A percentile compares a stretch with the other conserved stretches of the same genome.
phyloP scores from a whole-genome alignment of 1,139 yeast species.

The Protomyces macrosporus region DNA sequence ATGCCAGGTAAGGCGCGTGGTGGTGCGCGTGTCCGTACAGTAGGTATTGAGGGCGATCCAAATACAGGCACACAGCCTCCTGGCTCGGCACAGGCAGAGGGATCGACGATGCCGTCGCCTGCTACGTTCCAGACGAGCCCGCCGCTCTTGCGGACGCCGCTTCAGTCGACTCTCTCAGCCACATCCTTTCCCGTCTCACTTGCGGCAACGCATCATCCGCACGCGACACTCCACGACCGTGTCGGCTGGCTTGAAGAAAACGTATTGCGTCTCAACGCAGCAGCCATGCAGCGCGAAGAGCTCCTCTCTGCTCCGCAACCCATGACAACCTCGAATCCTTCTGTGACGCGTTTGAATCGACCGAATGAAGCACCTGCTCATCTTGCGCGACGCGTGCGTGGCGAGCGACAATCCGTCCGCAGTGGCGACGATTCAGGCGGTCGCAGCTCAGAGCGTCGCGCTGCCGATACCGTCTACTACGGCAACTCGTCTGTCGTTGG shows the following conservation, averaged over 20 bases:
- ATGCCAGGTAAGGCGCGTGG: conserved; percentile 25
- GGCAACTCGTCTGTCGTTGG: conserved; percentile 14
- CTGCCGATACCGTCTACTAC: neutral
- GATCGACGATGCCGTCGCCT: neutral
- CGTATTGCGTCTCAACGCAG: neutral
- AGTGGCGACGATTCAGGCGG: neutral
- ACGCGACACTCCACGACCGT: neutral
- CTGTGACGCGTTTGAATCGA: neutral
- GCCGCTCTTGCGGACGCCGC: neutral
- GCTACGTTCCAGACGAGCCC: neutral
- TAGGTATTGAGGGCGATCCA: neutral
- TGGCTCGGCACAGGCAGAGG: neutral
- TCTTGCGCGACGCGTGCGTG: neutral
- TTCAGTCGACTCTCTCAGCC: neutral
- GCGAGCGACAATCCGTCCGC: neutral
- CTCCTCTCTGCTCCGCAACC: no score
- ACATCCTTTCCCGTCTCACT: neutral
- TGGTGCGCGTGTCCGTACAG: conserved; percentile 21
- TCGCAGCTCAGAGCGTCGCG: neutral
- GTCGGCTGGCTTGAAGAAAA: neutral
- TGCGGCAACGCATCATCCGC: neutral
- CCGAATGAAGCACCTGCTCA: neutral
- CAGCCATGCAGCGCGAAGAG: neutral
- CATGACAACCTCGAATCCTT: no score
- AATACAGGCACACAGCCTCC: neutral